Evolutionary conservation across 805 yeast species (phyloP).

Genomic region (Metschnikowia similis): DNA sequence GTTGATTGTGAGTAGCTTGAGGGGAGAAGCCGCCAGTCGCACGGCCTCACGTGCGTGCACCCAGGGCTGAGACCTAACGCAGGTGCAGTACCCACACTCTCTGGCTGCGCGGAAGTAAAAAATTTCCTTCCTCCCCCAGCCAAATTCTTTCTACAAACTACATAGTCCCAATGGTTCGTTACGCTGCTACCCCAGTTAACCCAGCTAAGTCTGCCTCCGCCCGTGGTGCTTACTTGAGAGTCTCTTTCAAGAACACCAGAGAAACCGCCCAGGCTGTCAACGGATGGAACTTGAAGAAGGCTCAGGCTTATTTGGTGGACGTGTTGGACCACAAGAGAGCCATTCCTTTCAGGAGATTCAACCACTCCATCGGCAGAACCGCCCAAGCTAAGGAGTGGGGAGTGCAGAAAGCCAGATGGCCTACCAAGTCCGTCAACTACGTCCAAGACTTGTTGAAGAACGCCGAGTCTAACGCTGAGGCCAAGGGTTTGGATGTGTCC

Average conservation of each 20-base stretch:
- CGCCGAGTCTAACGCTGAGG: slow-evolving; percentile 96
- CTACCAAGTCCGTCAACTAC: slow-evolving; percentile 96
- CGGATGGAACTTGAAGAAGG: slow-evolving; percentile 97
- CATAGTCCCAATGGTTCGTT: slow-evolving; percentile 80
- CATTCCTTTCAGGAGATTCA: slow-evolving; percentile 98
- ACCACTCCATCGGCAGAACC: slow-evolving; percentile 96
- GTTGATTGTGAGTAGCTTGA: background rate
- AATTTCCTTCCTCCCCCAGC: slow-evolving; percentile 3
- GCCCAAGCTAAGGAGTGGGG: slow-evolving; percentile 99
- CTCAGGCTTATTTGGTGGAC: slow-evolving; percentile 92
- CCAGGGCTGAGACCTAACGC: slow-evolving; percentile 13
- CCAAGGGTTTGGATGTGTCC: slow-evolving; percentile 96
- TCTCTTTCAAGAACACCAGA: slow-evolving; percentile 99
- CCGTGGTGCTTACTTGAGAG: slow-evolving; percentile 99
- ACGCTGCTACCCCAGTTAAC: slow-evolving; percentile 98
- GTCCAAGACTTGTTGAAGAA: slow-evolving; percentile 91
- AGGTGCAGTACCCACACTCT: background rate
- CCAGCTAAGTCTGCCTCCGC: slow-evolving; percentile 99
- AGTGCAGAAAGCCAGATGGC: slow-evolving; percentile 99
- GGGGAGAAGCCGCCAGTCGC: background rate
- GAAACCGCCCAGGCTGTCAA: slow-evolving; percentile 97
- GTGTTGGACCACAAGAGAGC: slow-evolving; percentile 99
- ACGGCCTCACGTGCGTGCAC: slow-evolving; percentile 13
- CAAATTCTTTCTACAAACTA: slow-evolving; percentile 11
- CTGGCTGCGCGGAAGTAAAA: slow-evolving; percentile 5